phyloP scores from a whole-genome alignment of 192 early-diverging fungal species.

The Backusella mclennaniae region DNA sequence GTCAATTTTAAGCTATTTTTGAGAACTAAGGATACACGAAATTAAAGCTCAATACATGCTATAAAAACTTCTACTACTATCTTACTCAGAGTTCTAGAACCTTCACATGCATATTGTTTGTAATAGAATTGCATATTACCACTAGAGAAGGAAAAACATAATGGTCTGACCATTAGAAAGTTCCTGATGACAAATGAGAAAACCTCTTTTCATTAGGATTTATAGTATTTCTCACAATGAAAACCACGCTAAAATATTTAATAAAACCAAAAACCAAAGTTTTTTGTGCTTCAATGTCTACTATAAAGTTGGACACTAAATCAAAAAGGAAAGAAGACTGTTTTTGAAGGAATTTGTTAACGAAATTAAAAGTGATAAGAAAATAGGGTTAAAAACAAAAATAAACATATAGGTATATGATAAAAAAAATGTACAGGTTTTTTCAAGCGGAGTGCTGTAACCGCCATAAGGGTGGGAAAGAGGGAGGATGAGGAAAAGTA shows the following conservation, averaged over 20 bases:
- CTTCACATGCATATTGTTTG: not conserved
- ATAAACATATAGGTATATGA: not conserved
- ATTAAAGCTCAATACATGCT: not conserved
- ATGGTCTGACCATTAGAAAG: not conserved
- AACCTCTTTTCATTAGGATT: not conserved
- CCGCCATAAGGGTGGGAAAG: not conserved
- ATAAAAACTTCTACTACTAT: not conserved
- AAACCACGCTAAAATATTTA: conserved; percentile 1
- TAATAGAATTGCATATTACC: not conserved
- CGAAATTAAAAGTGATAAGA: not conserved
- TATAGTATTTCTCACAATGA: not conserved
- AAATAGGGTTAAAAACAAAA: not conserved
- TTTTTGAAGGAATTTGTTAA: conserved; percentile 8
- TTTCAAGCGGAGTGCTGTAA: not conserved
- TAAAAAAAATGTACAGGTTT: not conserved
- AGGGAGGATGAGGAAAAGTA: not conserved
- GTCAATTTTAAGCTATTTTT: not conserved
- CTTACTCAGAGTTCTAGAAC: not conserved
- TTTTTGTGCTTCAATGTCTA: not conserved
- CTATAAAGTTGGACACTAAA: not conserved
- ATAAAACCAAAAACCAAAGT: not conserved
- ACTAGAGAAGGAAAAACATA: not conserved
- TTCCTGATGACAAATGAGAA: not conserved
- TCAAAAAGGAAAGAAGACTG: not conserved
- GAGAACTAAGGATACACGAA: not conserved